Evolutionary conservation across 75 land plant genomes (phyloP), one percentile per base, ranked within the genome.

Genomic region (Pinus albicaulis): DNA sequence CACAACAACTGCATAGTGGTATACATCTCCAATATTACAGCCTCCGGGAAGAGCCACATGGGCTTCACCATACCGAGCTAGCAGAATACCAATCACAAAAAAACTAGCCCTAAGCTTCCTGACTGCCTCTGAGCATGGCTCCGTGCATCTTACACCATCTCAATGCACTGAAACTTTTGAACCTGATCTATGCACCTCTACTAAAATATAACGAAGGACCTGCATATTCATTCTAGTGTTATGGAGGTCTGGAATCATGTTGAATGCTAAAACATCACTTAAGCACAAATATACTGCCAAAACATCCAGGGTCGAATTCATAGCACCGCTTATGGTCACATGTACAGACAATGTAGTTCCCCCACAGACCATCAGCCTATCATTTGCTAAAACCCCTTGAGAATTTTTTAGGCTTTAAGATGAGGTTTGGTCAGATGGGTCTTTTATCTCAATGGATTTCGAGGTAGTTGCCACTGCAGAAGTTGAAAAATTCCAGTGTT

Each of bases 31-130:
- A 59, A 92, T 92, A 69, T 85, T 63, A 59, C 94, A 92, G 14
- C 94, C 94, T 16, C 94, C 94, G 3, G 94, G 94, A 57, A 92
- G 62, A 13, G 85, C 88, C 20, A 92, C 84, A 19, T 82, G 83
- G 2, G 94, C 94, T 75, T 92, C 88, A 25, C 94, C 94, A 69
- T 83, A 74, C 74, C 94, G 76, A 14, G 82, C 90, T 26, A 92
- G 79, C 65, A 92, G 76, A 13, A 92, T 84, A 23, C 90, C 94
- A 17, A 92, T 65, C 26, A 88, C 90, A 48, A 92, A 87, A 73
- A 92, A 87, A 63, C 94, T 85, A 12, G 88, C 94, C 80, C 94
- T 75, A 11, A 89, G 82, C 79, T 83, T 86, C 71, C 84, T 58
- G 26, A 89, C 82, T 1, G 74, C 59, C 12, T 81, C 84, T 62